phyloP scores from a whole-genome alignment of 805 yeast genomes.

The Starmera pachycereana region DNA sequence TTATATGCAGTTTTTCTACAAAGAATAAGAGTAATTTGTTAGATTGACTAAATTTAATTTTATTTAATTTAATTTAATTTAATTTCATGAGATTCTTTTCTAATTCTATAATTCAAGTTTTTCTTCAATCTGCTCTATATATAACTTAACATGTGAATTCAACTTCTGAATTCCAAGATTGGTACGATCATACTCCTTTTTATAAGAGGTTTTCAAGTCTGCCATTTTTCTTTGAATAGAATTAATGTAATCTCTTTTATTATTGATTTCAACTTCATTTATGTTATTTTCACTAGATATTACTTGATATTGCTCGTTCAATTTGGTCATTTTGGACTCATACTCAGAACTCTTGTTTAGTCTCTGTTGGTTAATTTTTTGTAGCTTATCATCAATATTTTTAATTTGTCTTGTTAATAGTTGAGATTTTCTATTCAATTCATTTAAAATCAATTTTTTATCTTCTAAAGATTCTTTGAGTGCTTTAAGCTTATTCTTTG shows the following conservation, averaged over 20 bases:
- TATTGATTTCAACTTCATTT: constrained; percentile 27
- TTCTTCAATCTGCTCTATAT: constrained; percentile 17
- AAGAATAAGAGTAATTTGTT: constrained; percentile 1
- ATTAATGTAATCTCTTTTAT: constrained; percentile 25
- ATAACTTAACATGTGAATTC: constrained; percentile 16
- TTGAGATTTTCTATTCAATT: constrained; percentile 27
- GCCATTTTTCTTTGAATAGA: constrained; percentile 28
- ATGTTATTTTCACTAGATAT: constrained; percentile 27
- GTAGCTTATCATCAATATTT: constrained; percentile 30
- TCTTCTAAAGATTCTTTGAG: constrained; percentile 11
- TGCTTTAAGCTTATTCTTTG: constrained; percentile 8
- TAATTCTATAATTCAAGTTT: constrained; percentile 5
- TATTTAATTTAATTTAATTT: not conserved
- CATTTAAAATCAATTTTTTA: constrained; percentile 13
- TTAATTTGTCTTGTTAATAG: constrained; percentile 29
- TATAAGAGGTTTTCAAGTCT: constrained; percentile 23
- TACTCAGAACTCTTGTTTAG: constrained; percentile 24
- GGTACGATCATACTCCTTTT: constrained; percentile 29
- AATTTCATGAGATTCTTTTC: too few species aligned
- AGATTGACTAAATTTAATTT: not conserved
- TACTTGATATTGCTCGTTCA: constrained; percentile 26
- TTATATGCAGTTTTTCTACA: constrained; percentile 61
- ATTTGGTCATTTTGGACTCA: constrained; percentile 23
- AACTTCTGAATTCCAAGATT: constrained; percentile 18
- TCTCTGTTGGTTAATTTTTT: constrained; percentile 26